phyloP scores from a whole-genome alignment of 257 asterid species.

The Handroanthus guayacan region DNA sequence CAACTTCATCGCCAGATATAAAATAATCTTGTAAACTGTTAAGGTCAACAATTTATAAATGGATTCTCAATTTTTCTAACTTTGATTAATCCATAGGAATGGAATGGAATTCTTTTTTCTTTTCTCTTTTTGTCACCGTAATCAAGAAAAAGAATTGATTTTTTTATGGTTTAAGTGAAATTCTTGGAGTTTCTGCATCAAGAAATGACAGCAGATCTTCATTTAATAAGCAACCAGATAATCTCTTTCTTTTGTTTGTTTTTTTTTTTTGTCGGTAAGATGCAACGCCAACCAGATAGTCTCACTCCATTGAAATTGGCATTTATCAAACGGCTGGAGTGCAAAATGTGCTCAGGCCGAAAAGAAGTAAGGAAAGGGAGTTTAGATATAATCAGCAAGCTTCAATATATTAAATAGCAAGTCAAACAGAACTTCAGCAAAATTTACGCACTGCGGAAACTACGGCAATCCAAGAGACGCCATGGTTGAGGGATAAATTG shows the following conservation, averaged over 20 bases:
- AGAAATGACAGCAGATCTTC: conserved; percentile 15
- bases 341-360: neutral
- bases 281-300: neutral
- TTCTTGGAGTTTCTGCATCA: neutral
- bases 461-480: neutral
- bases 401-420: neutral
- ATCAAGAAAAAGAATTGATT: neutral
- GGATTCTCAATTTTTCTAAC: too few relatives aligned
- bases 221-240: conserved; percentile 14
- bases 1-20: too few relatives aligned
- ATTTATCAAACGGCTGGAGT: conserved; percentile 19
- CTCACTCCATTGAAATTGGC: conserved; percentile 2
- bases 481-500: too few relatives aligned
- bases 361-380: conserved; percentile 11
- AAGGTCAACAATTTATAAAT: too few relatives aligned
- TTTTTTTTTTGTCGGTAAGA: too few relatives aligned
- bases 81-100: neutral
- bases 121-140: neutral
- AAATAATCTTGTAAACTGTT: too few relatives aligned
- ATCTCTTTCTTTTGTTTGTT: too few relatives aligned
- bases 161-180: neutral
- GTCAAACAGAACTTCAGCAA: neutral
- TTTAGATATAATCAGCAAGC: neutral
- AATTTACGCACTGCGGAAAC: neutral
- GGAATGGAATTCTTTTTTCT: neutral